These are phyloP conservation scores for Tylopilus rubrobrunneus DNA, from an alignment of 768 basidiomycete genomes.

Conservation along the genomic window DNA sequence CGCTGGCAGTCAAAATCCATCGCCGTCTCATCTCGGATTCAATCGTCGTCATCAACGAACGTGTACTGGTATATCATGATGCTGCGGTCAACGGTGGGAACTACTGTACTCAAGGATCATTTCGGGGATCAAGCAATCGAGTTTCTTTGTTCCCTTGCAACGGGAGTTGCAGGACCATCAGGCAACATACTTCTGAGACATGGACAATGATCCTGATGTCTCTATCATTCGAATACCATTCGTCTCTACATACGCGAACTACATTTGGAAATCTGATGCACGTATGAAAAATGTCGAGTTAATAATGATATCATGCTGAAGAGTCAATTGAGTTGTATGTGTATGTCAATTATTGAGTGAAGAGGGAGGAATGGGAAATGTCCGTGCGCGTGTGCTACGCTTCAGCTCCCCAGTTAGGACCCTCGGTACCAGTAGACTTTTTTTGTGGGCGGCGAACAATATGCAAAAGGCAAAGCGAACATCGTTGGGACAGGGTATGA, in stretches of 20 bases:
- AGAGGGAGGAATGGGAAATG: slow-evolving; percentile 30
- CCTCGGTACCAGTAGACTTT: slow-evolving; percentile 26
- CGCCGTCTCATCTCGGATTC: background rate
- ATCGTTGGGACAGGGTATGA: slow-evolving; percentile 1
- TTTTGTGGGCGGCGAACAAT: slow-evolving; percentile 11
- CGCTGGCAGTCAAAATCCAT: too few species aligned
- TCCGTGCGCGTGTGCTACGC: slow-evolving; percentile 34
- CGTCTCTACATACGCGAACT: slow-evolving; percentile 2
- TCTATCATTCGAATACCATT: background rate
- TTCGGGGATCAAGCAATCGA: too few species aligned
- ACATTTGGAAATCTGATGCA: slow-evolving; percentile 1
- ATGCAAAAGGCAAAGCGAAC: background rate
- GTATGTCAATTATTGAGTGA: slow-evolving; percentile 25
- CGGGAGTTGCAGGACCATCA: too few species aligned
- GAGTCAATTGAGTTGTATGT: slow-evolving; percentile 21
- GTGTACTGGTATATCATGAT: background rate
- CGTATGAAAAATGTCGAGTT: slow-evolving; percentile 14
- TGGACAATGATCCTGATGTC: too few species aligned
- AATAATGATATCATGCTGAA: slow-evolving; percentile 28
- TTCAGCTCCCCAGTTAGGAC: slow-evolving; percentile 29
- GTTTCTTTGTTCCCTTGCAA: too few species aligned
- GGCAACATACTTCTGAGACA: too few species aligned
- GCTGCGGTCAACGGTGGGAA: background rate
- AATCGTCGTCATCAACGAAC: background rate
- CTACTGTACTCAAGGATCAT: background rate